phyloP scores from a whole-genome alignment of 495 filamentous ascomycete genomes.

The Penicillium nucicola region DNA sequence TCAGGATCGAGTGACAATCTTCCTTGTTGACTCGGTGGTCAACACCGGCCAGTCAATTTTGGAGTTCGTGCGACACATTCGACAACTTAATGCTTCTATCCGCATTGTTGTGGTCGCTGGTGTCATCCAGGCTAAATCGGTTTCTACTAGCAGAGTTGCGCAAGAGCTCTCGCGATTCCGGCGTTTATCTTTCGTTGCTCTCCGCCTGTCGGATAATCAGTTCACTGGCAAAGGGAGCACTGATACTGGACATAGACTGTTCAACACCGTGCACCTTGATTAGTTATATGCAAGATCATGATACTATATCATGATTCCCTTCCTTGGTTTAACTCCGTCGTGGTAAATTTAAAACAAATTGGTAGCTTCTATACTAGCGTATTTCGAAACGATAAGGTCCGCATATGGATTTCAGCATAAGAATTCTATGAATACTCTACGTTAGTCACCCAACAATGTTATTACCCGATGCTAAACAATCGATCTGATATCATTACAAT shows the following conservation, averaged over 20 bases:
- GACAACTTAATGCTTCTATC: conserved; percentile 37
- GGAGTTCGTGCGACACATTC: conserved; percentile 53
- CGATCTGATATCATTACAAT: too few species aligned
- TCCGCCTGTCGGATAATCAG: conserved; percentile 54
- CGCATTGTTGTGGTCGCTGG: conserved; percentile 56
- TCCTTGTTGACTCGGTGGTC: conserved; percentile 63
- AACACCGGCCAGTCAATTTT: conserved; percentile 54
- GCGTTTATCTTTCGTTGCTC: conserved; percentile 43
- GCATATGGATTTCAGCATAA: too few species aligned
- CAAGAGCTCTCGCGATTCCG: conserved; percentile 19
- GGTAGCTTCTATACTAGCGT: too few species aligned
- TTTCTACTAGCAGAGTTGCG: conserved; percentile 26
- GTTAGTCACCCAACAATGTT: too few species aligned
- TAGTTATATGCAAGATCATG: too few species aligned
- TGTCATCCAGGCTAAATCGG: conserved; percentile 48
- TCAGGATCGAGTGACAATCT: conserved; percentile 32
- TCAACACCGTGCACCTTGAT: conserved; percentile 46
- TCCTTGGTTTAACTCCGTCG: too few species aligned
- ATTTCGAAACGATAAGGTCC: too few species aligned
- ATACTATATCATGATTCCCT: too few species aligned
- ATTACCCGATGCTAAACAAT: too few species aligned
- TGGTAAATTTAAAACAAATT: too few species aligned
- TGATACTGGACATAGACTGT: conserved; percentile 60
- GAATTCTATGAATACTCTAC: too few species aligned
- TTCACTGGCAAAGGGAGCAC: conserved; percentile 51